phyloP scores from a whole-genome alignment of 2,329 filamentous ascomycete genomes.

The Blumeria hordei region DNA sequence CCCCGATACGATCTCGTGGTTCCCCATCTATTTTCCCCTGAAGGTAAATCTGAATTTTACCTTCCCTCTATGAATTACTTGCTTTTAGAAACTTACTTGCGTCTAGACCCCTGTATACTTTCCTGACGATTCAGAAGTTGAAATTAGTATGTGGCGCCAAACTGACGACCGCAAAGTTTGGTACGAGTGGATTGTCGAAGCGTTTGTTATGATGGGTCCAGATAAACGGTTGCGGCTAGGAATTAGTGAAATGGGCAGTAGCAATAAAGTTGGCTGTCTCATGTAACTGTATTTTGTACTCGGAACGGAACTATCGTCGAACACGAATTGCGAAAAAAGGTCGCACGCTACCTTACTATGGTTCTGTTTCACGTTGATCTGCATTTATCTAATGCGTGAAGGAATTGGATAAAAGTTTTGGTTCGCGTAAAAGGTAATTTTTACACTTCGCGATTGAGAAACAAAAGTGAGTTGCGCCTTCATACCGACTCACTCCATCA shows the following conservation, averaged over 20 bases:
- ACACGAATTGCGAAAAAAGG: too few relatives aligned
- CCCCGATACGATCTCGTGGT: slow-evolving; percentile 97
- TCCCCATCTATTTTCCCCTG: slow-evolving; percentile 91
- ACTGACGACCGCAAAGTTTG: slow-evolving; percentile 90
- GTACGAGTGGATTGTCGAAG: slow-evolving; percentile 96
- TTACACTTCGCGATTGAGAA: too few relatives aligned
- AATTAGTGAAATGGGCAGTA: slow-evolving; percentile 41
- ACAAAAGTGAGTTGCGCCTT: too few relatives aligned
- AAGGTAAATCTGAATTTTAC: slow-evolving; percentile 34
- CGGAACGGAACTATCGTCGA: too few relatives aligned
- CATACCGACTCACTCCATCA: too few relatives aligned
- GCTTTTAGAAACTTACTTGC: slow-evolving; percentile 5
- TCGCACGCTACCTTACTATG: too few relatives aligned
- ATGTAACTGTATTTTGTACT: slow-evolving; percentile 23
- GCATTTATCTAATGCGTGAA: too few relatives aligned
- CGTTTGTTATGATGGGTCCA: slow-evolving; percentile 41
- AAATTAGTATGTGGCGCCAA: slow-evolving; percentile 86
- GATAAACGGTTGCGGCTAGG: slow-evolving; percentile 39
- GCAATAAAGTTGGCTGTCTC: slow-evolving; percentile 42
- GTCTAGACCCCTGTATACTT: slow-evolving; percentile 65
- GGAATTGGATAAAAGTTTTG: too few relatives aligned
- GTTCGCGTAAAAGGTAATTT: too few relatives aligned
- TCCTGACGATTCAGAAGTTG: slow-evolving; percentile 62
- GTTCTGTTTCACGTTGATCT: too few relatives aligned
- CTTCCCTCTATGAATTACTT: not conserved